Evolutionary conservation across 1,284 basidiomycete species (phyloP), one percentile per base, ranked within the genome.

Genomic region (Fomitopsis palustris): DNA sequence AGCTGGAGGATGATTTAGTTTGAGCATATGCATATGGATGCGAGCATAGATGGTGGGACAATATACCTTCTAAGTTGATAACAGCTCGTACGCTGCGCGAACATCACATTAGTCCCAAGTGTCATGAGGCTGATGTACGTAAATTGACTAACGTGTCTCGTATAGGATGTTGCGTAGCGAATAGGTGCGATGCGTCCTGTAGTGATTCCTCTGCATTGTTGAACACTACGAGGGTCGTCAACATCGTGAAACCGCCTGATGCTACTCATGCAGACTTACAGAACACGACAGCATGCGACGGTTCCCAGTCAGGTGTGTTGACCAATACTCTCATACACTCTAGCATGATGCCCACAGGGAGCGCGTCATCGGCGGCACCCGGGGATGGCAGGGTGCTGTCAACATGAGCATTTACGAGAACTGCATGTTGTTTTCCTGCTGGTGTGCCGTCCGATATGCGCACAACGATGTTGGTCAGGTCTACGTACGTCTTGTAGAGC

Each of bases 111-210:
- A 17, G 27, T 6, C 6, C 12, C 35, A 14, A 37, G 35, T 14
- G 16, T 1, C 35, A 37, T 37, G 10, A 8, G 3, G 3, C 10
- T 9, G 35, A 37, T 1, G 1, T 14, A 33, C 31, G 12, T 33
- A 7, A 6, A 33, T 2, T 6, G 43, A 77, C 85, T 65, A 61
- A 90, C 91, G 85, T 90, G 21, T 82, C 70, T 8, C 87, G 86
- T 42, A 83, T 84, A 1, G 85, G 83, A 69, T 96, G 93, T 68
- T 95, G 92, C 0, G 93, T 96, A 8, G 93, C 88, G 72, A 90
- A 97, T 4, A 96, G 78, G 73, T 99, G 96, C 0, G 94, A 96
- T 0, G 92, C 96, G 69, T 98, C 96, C 72, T 97, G 95, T n/a
- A 96, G 74, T 0, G 88, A 91, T 69, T 96, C 94, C 71, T 99